Conservation (phyloP, 2,329 filamentous ascomycete genomes). For the Cytospora leucostoma region DNA sequence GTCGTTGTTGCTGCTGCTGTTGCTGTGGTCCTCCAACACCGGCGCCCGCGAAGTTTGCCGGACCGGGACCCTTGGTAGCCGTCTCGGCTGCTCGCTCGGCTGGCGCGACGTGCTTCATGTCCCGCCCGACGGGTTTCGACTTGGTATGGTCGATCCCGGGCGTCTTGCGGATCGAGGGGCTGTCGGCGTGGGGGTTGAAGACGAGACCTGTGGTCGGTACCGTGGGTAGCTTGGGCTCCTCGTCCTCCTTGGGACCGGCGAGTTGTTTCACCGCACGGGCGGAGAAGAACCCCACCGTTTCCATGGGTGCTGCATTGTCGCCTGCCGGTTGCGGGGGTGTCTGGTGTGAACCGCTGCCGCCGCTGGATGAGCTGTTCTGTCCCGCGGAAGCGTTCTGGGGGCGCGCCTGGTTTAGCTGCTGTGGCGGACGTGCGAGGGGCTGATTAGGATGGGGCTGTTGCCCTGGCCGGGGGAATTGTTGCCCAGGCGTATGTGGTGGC, state of each 20-base stretch:
- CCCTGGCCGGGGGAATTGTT: constrained; percentile 16
- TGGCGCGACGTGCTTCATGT: constrained; percentile 54
- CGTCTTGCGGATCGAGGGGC: constrained; percentile 85
- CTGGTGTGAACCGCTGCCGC: constrained; percentile 33
- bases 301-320: constrained; percentile 35
- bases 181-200: constrained; percentile 76
- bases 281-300: constrained; percentile 67
- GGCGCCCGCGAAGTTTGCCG: neutral
- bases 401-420: constrained; percentile 31
- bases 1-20: neutral
- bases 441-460: constrained; percentile 28
- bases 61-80: constrained; percentile 5
- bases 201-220: constrained; percentile 50
- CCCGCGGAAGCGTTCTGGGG: constrained; percentile 21
- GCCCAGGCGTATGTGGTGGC: constrained; percentile 39
- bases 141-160: constrained; percentile 81
- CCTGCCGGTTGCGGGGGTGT: constrained; percentile 28
- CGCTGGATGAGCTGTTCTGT: constrained; percentile 26
- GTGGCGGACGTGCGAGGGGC: constrained; percentile 26
- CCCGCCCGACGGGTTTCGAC: constrained; percentile 69
- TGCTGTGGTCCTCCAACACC: constrained; percentile 6
- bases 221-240: constrained; percentile 43
- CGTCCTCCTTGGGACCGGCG: constrained; percentile 46
- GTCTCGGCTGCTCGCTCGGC: constrained; percentile 31
- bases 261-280: constrained; percentile 64